Percentiles rank a stretch among this genome's conserved stretches.
phyloP scores from a whole-genome alignment of 352 stramenopile genomes.

The Salisapilia sapeloensis region DNA sequence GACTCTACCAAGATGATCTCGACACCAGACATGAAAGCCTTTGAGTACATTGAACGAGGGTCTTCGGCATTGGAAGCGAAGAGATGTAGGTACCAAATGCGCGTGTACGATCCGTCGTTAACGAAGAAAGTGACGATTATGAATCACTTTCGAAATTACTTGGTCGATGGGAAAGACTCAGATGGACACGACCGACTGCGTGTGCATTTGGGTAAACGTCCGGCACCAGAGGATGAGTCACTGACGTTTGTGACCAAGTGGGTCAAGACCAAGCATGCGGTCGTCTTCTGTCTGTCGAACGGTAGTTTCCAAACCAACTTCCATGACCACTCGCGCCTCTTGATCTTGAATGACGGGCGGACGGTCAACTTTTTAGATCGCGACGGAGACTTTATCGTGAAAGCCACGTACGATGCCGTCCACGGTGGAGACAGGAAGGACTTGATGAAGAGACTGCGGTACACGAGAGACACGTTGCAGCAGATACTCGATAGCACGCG shows the following conservation, averaged over 20 bases:
- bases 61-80: slow-evolving; percentile 17
- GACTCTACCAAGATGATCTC: slow-evolving; percentile 97
- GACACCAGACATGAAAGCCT: slow-evolving; percentile 65
- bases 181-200: slow-evolving; percentile 24
- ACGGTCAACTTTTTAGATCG: slow-evolving; percentile 84
- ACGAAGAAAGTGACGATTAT: slow-evolving; percentile 98
- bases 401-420: slow-evolving; percentile 30
- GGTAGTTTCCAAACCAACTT: slow-evolving; percentile 93
- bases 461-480: slow-evolving; percentile 94
- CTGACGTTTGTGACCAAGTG: slow-evolving; percentile 97
- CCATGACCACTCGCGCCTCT: slow-evolving; percentile 92
- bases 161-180: slow-evolving; percentile 76
- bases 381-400: slow-evolving; percentile 33
- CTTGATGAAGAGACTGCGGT: slow-evolving; percentile 69
- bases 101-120: slow-evolving; percentile 73
- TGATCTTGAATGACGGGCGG: slow-evolving; percentile 84
- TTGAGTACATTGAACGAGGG: slow-evolving; percentile 93
- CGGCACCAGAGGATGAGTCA: slow-evolving; percentile 4
- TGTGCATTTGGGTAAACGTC: too few species aligned
- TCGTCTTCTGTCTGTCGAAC: slow-evolving; percentile 96
- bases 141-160: slow-evolving; percentile 95
- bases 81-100: slow-evolving; percentile 16
- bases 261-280: slow-evolving; percentile 95
- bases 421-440: slow-evolving; percentile 39
- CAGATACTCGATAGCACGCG: slow-evolving; percentile 51